These are phyloP conservation scores for Alloascoidea hylecoeti DNA, from an alignment of 805 yeast species.

Conservation along the genomic window DNA sequence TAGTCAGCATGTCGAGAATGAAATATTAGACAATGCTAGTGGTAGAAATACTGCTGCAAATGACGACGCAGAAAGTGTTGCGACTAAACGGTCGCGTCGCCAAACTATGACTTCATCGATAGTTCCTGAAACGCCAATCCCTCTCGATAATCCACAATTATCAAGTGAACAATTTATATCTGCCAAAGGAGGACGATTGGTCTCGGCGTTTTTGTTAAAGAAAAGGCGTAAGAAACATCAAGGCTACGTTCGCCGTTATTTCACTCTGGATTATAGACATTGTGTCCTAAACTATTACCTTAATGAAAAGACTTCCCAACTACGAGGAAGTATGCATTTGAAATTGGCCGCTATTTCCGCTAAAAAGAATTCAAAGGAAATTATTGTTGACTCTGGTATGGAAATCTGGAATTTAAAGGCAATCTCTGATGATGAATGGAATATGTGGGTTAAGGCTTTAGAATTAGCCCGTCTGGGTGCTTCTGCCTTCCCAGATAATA, in stretches of 20 bases:
- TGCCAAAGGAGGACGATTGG: slow-evolving; percentile 50
- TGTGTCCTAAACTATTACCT: slow-evolving; percentile 75
- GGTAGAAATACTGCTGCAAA: slow-evolving; percentile 4
- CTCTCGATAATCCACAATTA: neutral
- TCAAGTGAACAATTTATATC: slow-evolving; percentile 11
- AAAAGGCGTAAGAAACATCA: slow-evolving; percentile 74
- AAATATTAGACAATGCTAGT: neutral
- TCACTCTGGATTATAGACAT: slow-evolving; percentile 66
- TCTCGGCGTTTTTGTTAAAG: slow-evolving; percentile 71
- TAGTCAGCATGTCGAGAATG: slow-evolving; percentile 34
- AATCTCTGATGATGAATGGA: slow-evolving; percentile 46
- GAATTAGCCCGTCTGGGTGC: slow-evolving; percentile 22
- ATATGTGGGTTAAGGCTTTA: slow-evolving; percentile 73
- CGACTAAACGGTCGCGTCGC: neutral
- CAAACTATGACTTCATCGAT: neutral
- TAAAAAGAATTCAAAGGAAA: slow-evolving; percentile 46
- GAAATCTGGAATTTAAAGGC: slow-evolving; percentile 88
- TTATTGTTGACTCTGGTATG: slow-evolving; percentile 86
- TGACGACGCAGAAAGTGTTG: neutral
- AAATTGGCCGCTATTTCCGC: slow-evolving; percentile 74
- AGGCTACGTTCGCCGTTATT: slow-evolving; percentile 77
- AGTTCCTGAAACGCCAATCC: neutral
- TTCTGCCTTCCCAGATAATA: neutral
- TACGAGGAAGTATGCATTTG: slow-evolving; percentile 88
- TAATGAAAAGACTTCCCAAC: slow-evolving; percentile 52